Evolutionary conservation across 345 rosid genomes (phyloP), one percentile per base, ranked within the genome.

Genomic region (Salix caprea): DNA sequence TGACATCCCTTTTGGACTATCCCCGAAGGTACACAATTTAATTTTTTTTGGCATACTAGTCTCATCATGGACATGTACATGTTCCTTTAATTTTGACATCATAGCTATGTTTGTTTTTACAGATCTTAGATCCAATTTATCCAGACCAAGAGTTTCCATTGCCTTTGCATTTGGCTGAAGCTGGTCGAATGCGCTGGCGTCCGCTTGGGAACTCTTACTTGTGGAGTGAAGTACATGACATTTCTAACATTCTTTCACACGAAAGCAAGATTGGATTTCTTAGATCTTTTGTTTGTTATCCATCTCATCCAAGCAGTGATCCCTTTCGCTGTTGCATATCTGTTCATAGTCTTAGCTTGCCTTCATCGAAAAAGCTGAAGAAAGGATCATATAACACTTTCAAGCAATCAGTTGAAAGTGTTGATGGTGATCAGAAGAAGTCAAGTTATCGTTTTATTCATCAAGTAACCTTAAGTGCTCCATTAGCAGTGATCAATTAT

Each of bases 201-300:
- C 97, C 98, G 40, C 83, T 83, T 67, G 97, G 97, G 75, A 84
- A 86, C 77, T 89, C 92, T 74, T 90, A 86, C 84, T 82, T 92
- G 79, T 94, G 98, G 97, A 94, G 98, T 87, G 98, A 91, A 88
- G 92, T 89, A 68, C 91, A 94, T 80, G 89, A 88, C 74, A 80
- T 92, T 76, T 85, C 92, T 61, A 86, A 85, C 85, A 84, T 94
- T 82, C 90, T 94, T 72, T 87, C 94, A 66, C 96, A 84, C 48
- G 92, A 92, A 76, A 90, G 88, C 87, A 90, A 88, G 77, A 84
- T 84, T 78, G 98, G 95, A 79, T 88, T 84, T 82, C 92, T 87
- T 74, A 88, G 91, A 78, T 91, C 97, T 70, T 91, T 88, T 86
- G 97, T 91, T 77, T 94, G 97, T 81, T 94, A 94, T 84, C 97